A percentile compares a stretch with the other conserved stretches of the same genome.
These are phyloP conservation scores for Antarctomyces pellizariae DNA, from an alignment of 495 filamentous ascomycete genomes.

Conservation along the genomic window DNA sequence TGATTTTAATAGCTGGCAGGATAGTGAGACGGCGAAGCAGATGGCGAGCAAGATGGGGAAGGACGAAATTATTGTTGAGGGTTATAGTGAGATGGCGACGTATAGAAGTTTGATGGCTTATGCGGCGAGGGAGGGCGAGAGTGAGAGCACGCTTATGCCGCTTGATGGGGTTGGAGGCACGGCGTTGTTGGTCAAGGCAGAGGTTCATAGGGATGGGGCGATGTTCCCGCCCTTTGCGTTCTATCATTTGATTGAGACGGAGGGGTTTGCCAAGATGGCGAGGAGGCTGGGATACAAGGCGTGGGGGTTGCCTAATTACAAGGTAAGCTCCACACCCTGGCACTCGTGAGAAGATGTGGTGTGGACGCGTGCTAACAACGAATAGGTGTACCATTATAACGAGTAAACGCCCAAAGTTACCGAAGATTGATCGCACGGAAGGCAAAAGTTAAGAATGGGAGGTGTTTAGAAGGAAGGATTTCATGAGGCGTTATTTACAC, in stretches of 20 bases:
- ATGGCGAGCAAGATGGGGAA: slow-evolving; percentile 53
- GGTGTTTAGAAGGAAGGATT: no score
- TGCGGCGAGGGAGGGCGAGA: slow-evolving; percentile 32
- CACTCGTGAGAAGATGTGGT: slow-evolving; percentile 4
- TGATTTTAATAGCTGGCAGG: slow-evolving; percentile 94
- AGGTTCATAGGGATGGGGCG: slow-evolving; percentile 89
- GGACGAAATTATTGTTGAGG: slow-evolving; percentile 85
- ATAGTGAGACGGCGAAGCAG: slow-evolving; percentile 50
- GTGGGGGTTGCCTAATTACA: slow-evolving; percentile 83
- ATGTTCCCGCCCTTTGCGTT: slow-evolving; percentile 97
- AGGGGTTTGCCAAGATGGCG: slow-evolving; percentile 97
- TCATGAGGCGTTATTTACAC: no score
- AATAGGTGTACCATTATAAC: slow-evolving; percentile 74
- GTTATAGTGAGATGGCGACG: slow-evolving; percentile 78
- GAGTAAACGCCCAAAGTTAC: no score
- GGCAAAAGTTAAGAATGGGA: no score
- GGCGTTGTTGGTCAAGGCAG: slow-evolving; percentile 83
- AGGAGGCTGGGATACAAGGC: slow-evolving; percentile 62
- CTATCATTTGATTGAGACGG: slow-evolving; percentile 91
- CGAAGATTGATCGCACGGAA: no score
- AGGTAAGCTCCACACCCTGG: slow-evolving; percentile 32
- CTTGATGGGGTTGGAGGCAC: slow-evolving; percentile 92
- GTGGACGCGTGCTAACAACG: slow-evolving; percentile 4
- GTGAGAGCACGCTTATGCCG: slow-evolving; percentile 35
- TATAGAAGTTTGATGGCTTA: slow-evolving; percentile 87